Base-by-base conservation (phyloP, 768 basidiomycete genomes). In the Xanthoconium purpureum region DNA sequence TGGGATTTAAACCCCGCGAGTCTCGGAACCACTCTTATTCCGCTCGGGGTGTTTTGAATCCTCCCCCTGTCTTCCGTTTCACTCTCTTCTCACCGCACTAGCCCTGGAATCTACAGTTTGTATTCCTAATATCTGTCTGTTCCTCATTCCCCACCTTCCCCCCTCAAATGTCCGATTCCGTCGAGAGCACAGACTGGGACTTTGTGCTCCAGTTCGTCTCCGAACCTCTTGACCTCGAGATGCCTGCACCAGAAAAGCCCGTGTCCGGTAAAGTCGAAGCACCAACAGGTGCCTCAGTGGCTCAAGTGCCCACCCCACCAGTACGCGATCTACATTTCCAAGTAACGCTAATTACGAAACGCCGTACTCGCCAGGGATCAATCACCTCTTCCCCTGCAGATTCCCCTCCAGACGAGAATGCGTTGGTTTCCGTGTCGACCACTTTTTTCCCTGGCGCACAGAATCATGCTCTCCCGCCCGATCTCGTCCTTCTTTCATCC, bases 391-490 rank as follows among this genome's bases (percentile, higher is more conserved):
- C 76, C 13, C 74, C 73, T 9, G 59, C 47, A 7, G 66, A 68
- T 37, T 66, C 73, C 17, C 53, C 70, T 15, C 38, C 53, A 17
- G 67, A 83, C 72, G 78, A 79, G 60, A 80, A 71, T 46, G 72
- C 77, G 3, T 73, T 78, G 50, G 85, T 92, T 54, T 89, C 89
- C 2, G 84, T 93, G 36, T 91, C 89, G 15, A 93, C 91, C 29
- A 89, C 89, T 0, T 93, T 92, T 73, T 85, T 81, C 64, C 89
- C 90, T 3, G 84, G 81, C 37, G 83, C 87, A 4, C 80, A 83
- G 56, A 79, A 80, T 57, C 75, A 81, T 36, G 63, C 80, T 0
- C 67, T 78, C n/a, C 76, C 78, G 2, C 83, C 87, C 1, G 87
- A 93, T 66, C 61, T 84, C 43, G 77, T 87, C 61, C 72, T 91